Evolutionary conservation across 257 asterid species (phyloP).

Genomic region (Rehmannia glutinosa): DNA sequence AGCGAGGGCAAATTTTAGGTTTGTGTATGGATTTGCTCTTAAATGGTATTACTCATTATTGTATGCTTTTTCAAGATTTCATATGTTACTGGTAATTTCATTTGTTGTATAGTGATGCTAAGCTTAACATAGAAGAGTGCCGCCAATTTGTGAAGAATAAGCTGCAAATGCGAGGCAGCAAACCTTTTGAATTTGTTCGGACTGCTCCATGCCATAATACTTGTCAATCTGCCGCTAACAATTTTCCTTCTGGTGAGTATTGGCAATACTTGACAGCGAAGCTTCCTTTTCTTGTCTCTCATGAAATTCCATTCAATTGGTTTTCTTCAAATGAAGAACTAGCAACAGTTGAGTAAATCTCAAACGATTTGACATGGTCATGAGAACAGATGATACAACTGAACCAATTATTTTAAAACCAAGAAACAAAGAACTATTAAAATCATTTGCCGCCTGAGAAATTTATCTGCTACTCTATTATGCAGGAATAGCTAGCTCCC

Average conservation of each 20-base stretch:
- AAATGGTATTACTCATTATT: background rate
- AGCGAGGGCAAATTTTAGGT: conserved; percentile 55
- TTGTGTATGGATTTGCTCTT: conserved; percentile 6
- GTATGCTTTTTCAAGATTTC: background rate
- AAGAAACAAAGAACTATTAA: too few relatives aligned
- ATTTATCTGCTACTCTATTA: too few relatives aligned
- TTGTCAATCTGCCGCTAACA: conserved; percentile 30
- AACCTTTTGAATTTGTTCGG: conserved; percentile 65
- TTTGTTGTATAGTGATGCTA: conserved; percentile 49
- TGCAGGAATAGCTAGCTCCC: too few relatives aligned
- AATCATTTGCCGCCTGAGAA: too few relatives aligned
- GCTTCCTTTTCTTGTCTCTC: background rate
- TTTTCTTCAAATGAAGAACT: background rate
- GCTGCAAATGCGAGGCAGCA: conserved; percentile 57
- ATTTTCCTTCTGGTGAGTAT: conserved; percentile 50
- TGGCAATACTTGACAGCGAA: background rate
- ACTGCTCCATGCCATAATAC: conserved; percentile 70
- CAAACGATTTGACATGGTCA: too few relatives aligned
- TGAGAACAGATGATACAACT: too few relatives aligned
- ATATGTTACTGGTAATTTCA: conserved; percentile 5
- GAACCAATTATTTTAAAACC: too few relatives aligned
- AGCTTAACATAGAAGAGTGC: conserved; percentile 50
- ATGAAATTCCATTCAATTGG: background rate
- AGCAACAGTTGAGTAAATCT: too few relatives aligned
- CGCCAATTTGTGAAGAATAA: conserved; percentile 52